phyloP scores from a whole-genome alignment of 2,329 filamentous ascomycete species.

The Trichoderma atroviride region DNA sequence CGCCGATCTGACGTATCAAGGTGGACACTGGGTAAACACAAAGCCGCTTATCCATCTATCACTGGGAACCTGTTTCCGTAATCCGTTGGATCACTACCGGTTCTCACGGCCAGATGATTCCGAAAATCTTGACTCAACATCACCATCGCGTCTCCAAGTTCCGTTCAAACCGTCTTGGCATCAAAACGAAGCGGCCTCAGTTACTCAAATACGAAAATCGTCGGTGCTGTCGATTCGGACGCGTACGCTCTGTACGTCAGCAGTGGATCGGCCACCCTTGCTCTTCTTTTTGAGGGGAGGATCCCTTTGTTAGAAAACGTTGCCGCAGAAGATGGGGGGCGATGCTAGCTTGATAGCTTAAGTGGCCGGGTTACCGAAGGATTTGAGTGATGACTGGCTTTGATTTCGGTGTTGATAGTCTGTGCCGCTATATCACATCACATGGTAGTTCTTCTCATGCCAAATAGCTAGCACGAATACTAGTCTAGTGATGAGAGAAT shows the following conservation, averaged over 20 bases:
- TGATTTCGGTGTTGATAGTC: slow-evolving; percentile 6
- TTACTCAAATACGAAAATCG: slow-evolving; percentile 9
- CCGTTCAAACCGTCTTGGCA: slow-evolving; percentile 20
- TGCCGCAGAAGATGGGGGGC: slow-evolving; percentile 1
- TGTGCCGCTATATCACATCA: slow-evolving; percentile 4
- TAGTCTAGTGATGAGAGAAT: slow-evolving; percentile 1
- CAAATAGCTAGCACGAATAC: neutral
- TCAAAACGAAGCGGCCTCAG: neutral
- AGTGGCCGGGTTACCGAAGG: slow-evolving; percentile 22
- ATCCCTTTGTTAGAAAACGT: neutral
- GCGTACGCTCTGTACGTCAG: slow-evolving; percentile 24
- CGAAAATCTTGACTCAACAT: neutral
- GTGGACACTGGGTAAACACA: neutral
- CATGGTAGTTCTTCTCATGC: neutral
- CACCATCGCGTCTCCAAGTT: neutral
- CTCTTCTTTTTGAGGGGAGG: neutral
- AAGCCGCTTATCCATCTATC: neutral
- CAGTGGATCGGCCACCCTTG: slow-evolving; percentile 18
- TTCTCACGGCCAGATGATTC: neutral
- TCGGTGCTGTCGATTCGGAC: neutral
- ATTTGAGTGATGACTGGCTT: neutral
- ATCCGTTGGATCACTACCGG: neutral
- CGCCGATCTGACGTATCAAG: slow-evolving; percentile 10
- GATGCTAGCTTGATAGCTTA: slow-evolving; percentile 22
- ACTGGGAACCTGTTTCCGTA: neutral